Evolutionary conservation across 495 filamentous ascomycete genomes (phyloP), one percentile per base, ranked within the genome.

Genomic region (Bacidia gigantensis): DNA sequence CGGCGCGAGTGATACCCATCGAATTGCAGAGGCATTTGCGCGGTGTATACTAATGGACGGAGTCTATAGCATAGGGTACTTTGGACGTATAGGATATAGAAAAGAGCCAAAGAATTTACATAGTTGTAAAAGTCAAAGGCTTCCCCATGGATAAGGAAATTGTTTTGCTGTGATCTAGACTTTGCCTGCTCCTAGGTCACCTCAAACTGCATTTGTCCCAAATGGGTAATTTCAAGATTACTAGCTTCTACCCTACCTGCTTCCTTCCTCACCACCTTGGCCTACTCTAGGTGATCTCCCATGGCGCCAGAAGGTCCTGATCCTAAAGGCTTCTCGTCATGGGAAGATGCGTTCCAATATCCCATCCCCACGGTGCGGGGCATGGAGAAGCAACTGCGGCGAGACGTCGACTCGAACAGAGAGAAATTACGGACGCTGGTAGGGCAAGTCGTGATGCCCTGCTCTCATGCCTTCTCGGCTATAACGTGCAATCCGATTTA

Each of bases 351-450:
- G 12, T 84, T 84, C 57, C 75, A 80, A 46, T 78, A 80, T 58
- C 76, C 81, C 14, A 71, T 84, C 49, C 78, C 80, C 17, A 72
- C 73, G 26, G 76, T 81, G 49, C 79, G 78, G 26, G 73, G 73
- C 39, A 69, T 84, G 64, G 78, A 81, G 60, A 71, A 74, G 61
- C 76, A 82, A 66, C 70, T 84, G 51, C 79, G 78, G 12, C 68
- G 67, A 44, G 74, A 82, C 62, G 72, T 89, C 58, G 76, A 81
- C 43, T 87, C 84, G 68, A 95, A 90, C 67, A 83, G 84, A 60
- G 82, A 87, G 62, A 87, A 86, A 61, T 76, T 97, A 66, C 82
- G 92, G 66, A 84, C 84, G 44, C 81, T 94, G 53, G 92, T 97
- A 60, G 93, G 92, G 83, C 83, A 71, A 55, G 74, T 55, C 23